These are phyloP conservation scores for Candida freyschussii DNA, from an alignment of 1,139 yeast species.

Conservation along the genomic window DNA sequence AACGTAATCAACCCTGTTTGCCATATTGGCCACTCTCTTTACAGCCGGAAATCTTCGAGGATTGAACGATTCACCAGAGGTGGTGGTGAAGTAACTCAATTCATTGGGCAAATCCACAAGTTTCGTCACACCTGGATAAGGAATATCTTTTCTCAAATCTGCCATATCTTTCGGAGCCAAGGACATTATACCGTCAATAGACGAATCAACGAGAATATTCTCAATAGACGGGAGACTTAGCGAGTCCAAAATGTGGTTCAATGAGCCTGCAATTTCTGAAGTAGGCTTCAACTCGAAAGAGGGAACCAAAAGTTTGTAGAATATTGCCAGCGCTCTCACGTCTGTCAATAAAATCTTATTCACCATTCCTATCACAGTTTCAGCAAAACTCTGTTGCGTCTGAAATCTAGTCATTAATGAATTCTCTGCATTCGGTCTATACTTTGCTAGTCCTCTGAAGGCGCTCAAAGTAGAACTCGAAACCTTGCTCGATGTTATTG, in stretches of 20 bases:
- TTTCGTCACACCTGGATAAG: conserved; percentile 63
- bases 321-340: conserved; percentile 18
- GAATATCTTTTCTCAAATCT: conserved; percentile 32
- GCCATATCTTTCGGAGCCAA: conserved; percentile 1
- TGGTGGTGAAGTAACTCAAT: conserved; percentile 64
- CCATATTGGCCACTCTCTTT: conserved; percentile 19
- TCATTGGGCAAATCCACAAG: conserved; percentile 61
- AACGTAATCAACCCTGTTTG: conserved; percentile 34
- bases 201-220: conserved; percentile 2
- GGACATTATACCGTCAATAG: too few relatives aligned
- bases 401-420: neutral
- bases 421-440: neutral
- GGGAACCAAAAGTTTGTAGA: conserved; percentile 19
- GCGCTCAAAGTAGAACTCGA: too few relatives aligned
- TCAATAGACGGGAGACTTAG: conserved; percentile 7
- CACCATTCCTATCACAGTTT: conserved; percentile 5
- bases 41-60: conserved; percentile 10
- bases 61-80: conserved; percentile 7
- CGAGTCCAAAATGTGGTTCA: conserved; percentile 10
- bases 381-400: conserved; percentile 9
- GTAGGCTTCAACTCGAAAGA: conserved; percentile 8
- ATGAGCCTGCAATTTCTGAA: neutral
- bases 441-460: too few relatives aligned
- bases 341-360: conserved; percentile 13
- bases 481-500: too few relatives aligned